Conservation (phyloP, 1,139 yeast species). For the Citeromyces hawaiiensis region DNA sequence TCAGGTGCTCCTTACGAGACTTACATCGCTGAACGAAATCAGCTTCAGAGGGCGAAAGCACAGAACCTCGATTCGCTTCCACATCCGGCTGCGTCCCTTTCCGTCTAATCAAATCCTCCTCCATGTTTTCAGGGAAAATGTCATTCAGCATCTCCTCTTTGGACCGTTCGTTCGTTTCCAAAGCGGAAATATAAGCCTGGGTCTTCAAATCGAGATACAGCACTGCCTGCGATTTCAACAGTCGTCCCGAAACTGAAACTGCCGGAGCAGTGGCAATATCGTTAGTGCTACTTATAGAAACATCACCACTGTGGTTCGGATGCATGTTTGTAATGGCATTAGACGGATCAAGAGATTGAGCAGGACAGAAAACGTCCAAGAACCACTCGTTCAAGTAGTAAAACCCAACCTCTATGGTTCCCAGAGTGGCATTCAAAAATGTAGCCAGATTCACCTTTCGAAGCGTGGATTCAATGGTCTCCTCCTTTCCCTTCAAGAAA, state of each 20-base stretch:
- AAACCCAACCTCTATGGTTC: conserved; percentile 78
- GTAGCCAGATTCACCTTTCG: conserved; percentile 83
- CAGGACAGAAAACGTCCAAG: conserved; percentile 72
- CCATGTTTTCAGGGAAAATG: conserved; percentile 59
- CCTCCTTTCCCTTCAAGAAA: conserved; percentile 46
- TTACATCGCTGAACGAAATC: conserved; percentile 64
- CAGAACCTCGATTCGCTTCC: conserved; percentile 12
- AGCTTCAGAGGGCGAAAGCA: conserved; percentile 51
- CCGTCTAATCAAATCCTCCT: conserved; percentile 33
- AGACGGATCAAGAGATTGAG: conserved; percentile 21
- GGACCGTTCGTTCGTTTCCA: conserved; percentile 60
- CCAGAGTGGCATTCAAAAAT: conserved; percentile 72
- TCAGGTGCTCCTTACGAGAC: conserved; percentile 49
- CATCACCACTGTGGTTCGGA: conserved; percentile 1
- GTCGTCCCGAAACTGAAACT: conserved; percentile 37
- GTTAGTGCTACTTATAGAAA: conserved; percentile 3
- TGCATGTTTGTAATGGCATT: conserved; percentile 14
- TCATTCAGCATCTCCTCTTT: conserved; percentile 61
- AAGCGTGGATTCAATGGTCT: conserved; percentile 53
- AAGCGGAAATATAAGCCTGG: conserved; percentile 85
- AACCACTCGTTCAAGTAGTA: conserved; percentile 75
- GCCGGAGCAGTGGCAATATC: conserved; percentile 19
- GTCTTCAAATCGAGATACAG: conserved; percentile 80
- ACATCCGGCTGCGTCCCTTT: conserved; percentile 20
- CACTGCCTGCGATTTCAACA: conserved; percentile 70